Conservation (phyloP, 352 stramenopile species). For the Phytophthora fragariaefolia region DNA sequence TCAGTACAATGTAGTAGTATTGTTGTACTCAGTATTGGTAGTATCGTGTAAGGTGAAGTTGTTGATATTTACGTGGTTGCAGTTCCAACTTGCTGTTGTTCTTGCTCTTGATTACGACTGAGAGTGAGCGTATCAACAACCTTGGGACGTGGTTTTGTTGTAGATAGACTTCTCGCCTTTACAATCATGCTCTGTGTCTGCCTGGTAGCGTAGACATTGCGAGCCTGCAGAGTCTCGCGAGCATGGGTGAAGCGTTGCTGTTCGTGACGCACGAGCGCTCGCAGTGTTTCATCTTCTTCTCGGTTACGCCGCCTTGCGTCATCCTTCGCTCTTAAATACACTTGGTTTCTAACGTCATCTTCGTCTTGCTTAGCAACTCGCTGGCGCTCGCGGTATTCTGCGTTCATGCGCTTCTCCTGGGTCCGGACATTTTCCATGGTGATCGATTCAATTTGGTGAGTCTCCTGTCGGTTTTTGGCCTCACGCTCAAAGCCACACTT, state of each 20-base stretch:
- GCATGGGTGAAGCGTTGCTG: constrained; percentile 61
- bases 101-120: constrained; percentile 33
- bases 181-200: constrained; percentile 47
- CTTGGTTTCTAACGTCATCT: constrained; percentile 23
- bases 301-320: constrained; percentile 46
- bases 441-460: constrained; percentile 47
- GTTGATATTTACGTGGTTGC: constrained; percentile 10
- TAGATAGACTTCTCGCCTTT: constrained; percentile 37
- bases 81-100: constrained; percentile 20
- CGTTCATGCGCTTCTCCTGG: constrained; percentile 49
- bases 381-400: constrained; percentile 43
- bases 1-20: neutral
- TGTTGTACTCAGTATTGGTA: constrained; percentile 1
- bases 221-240: constrained; percentile 60
- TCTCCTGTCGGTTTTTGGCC: constrained; percentile 55
- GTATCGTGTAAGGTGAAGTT: constrained; percentile 18
- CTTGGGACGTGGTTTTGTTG: constrained; percentile 22
- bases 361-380: constrained; percentile 25
- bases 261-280: constrained; percentile 68
- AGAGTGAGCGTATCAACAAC: neutral
- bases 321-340: constrained; percentile 43
- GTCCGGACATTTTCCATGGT: constrained; percentile 56
- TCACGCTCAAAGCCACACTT: constrained; percentile 72
- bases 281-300: constrained; percentile 69
- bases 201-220: constrained; percentile 72